Conservation (phyloP, 73 alveolate species). For the Uronychia setigera region DNA sequence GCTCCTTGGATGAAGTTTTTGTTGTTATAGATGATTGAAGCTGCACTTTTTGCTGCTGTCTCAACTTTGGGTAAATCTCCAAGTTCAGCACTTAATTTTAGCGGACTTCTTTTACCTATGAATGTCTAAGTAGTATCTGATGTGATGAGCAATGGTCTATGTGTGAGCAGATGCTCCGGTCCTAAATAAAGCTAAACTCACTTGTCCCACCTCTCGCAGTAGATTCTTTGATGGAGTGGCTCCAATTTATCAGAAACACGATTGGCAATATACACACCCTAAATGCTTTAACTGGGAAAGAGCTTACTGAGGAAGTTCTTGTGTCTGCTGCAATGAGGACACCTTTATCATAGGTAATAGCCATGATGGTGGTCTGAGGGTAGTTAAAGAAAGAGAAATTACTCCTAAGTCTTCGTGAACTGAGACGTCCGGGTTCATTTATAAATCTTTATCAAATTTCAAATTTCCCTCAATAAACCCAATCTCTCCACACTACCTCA, state of each 20-base stretch:
- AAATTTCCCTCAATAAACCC: too few relatives aligned
- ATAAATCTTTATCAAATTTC: too few relatives aligned
- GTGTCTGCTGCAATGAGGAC: slow-evolving; percentile 91
- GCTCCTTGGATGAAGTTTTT: slow-evolving; percentile 82
- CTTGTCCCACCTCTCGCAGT: slow-evolving; percentile 59
- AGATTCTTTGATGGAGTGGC: slow-evolving; percentile 88
- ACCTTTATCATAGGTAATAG: slow-evolving; percentile 88
- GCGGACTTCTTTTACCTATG: slow-evolving; percentile 47
- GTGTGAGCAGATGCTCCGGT: slow-evolving; percentile 97
- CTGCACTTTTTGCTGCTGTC: slow-evolving; percentile 90
- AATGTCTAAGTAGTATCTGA: slow-evolving; percentile 81
- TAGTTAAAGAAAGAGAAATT: too few relatives aligned
- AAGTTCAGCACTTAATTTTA: slow-evolving; percentile 65
- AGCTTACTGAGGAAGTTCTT: slow-evolving; percentile 83
- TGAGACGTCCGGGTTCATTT: too few relatives aligned
- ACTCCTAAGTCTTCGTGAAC: too few relatives aligned
- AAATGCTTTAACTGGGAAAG: slow-evolving; percentile 3
- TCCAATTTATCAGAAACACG: slow-evolving; percentile 92
- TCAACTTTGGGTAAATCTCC: slow-evolving; percentile 91
- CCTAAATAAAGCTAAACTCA: slow-evolving; percentile 39
- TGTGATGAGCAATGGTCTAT: slow-evolving; percentile 81
- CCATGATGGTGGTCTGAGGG: slow-evolving; percentile 83
- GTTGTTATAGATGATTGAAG: slow-evolving; percentile 81
- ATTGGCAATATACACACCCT: slow-evolving; percentile 82
- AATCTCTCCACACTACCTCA: too few relatives aligned